Conservation (phyloP, 2,329 filamentous ascomycete genomes). For the Aquanectria penicillioides region DNA sequence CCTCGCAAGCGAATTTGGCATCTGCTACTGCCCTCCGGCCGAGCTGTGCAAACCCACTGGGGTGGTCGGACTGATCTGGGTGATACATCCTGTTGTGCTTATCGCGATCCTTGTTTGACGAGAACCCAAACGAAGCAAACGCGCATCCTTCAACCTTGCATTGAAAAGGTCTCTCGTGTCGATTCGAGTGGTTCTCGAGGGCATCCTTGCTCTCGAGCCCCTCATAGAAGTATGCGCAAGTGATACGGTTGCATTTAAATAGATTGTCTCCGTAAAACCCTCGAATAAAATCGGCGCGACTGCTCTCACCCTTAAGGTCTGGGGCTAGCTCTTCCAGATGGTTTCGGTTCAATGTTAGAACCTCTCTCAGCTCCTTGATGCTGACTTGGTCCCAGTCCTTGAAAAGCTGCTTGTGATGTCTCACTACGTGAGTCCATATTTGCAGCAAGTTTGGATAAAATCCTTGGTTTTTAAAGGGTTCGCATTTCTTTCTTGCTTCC, state of each 20-base stretch:
- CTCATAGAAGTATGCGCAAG: slow-evolving; percentile 54
- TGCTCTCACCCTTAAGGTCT: not conserved
- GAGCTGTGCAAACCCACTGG: not conserved
- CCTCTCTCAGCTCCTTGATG: slow-evolving; percentile 20
- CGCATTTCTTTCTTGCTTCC: not conserved
- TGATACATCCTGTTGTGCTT: slow-evolving; percentile 35
- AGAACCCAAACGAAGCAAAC: slow-evolving; percentile 50
- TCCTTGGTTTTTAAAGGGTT: not conserved
- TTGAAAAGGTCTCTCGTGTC: slow-evolving; percentile 53
- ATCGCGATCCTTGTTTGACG: slow-evolving; percentile 48
- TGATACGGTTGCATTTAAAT: slow-evolving; percentile 54
- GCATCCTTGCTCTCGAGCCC: slow-evolving; percentile 47
- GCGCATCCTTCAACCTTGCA: slow-evolving; percentile 49
- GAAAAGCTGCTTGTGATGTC: not conserved
- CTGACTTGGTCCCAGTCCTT: slow-evolving; percentile 20
- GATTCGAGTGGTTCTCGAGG: slow-evolving; percentile 48
- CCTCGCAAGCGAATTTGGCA: slow-evolving; percentile 39
- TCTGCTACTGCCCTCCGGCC: not conserved
- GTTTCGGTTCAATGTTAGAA: slow-evolving; percentile 32
- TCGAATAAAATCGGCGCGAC: slow-evolving; percentile 31
- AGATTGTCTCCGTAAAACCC: slow-evolving; percentile 49
- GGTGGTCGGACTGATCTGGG: not conserved
- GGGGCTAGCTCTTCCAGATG: slow-evolving; percentile 41
- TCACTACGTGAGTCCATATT: slow-evolving; percentile 8
- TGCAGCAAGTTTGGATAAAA: not conserved